These are phyloP conservation scores for Botryotinia narcissicola DNA, from an alignment of 2,329 filamentous ascomycete species.

Conservation along the genomic window DNA sequence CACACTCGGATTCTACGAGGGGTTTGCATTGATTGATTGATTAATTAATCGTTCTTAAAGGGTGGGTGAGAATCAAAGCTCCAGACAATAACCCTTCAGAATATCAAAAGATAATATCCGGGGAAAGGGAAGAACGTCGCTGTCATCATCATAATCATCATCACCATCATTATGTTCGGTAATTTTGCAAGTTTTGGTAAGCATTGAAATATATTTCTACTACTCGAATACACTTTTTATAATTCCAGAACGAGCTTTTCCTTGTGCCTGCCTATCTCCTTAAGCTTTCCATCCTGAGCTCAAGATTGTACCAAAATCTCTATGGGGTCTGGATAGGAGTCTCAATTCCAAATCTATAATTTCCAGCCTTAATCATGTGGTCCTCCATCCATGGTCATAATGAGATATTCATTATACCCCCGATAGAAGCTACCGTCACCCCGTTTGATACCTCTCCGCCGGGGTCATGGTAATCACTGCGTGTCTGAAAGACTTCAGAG, in stretches of 20 bases:
- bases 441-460: background rate
- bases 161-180: conserved; percentile 17
- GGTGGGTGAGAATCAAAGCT: background rate
- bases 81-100: background rate
- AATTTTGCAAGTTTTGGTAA: conserved; percentile 21
- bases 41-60: background rate
- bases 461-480: background rate
- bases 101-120: background rate
- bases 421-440: background rate
- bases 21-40: background rate
- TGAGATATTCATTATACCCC: background rate
- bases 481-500: background rate
- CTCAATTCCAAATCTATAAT: background rate
- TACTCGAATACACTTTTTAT: background rate
- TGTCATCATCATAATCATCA: conserved; percentile 15
- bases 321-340: background rate
- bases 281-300: background rate
- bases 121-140: conserved; percentile 18
- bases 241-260: background rate
- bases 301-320: background rate
- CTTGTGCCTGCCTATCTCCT: background rate
- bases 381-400: background rate
- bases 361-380: background rate
- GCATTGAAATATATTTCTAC: background rate
- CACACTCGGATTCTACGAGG: background rate